Conservation (phyloP, 148 eudicot species). For the Heliosperma pusillum region DNA sequence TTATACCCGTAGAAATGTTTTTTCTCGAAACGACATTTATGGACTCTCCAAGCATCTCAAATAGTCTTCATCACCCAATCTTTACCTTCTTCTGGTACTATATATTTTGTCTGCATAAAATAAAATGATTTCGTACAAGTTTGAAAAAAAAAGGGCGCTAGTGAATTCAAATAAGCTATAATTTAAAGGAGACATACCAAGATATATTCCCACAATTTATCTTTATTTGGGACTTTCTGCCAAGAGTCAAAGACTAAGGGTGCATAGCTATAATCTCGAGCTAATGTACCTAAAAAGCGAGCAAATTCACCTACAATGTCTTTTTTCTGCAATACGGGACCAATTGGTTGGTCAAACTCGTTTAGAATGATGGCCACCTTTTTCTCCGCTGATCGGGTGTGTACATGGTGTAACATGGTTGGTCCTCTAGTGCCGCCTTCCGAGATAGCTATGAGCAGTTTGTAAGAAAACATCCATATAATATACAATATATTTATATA, state of each 20-base stretch:
- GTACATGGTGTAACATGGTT: conserved; percentile 14
- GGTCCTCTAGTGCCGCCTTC: neutral
- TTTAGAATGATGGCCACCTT: neutral
- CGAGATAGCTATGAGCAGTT: no score
- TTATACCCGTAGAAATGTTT: neutral
- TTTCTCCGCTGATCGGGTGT: neutral
- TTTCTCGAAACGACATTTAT: neutral
- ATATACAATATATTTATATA: no score
- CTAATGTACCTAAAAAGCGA: conserved; percentile 10
- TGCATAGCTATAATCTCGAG: conserved; percentile 14
- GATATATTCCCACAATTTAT: conserved; percentile 11
- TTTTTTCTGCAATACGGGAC: neutral
- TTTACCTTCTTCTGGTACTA: neutral
- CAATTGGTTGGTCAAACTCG: conserved; percentile 12
- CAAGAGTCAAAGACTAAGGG: conserved; percentile 8
- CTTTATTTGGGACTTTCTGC: conserved; percentile 9
- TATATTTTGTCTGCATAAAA: neutral
- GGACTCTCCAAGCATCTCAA: neutral
- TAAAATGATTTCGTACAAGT: no score
- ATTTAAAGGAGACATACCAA: neutral
- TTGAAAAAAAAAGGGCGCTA: no score
- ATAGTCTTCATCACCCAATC: neutral
- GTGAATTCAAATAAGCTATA: no score
- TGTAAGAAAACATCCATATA: no score
- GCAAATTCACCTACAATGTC: conserved; percentile 2